Evolutionary conservation across 805 yeast genomes (phyloP).

Genomic region (Hanseniaspora vineae): DNA sequence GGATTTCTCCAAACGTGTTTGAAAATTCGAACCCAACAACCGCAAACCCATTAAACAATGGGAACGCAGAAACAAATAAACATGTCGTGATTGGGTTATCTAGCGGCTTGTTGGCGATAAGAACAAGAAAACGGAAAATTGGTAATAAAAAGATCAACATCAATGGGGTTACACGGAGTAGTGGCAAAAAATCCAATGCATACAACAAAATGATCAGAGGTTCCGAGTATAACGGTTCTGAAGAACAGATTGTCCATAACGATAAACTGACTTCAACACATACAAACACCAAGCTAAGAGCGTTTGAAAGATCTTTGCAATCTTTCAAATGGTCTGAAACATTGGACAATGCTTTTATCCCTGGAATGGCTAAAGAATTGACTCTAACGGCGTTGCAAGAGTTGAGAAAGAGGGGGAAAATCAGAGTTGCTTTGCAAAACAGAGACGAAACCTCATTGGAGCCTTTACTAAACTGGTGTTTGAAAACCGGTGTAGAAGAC

Average conservation of each 20-base stretch:
- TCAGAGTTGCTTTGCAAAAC: slow-evolving; percentile 63
- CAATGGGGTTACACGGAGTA: neutral
- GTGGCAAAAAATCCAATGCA: slow-evolving; percentile 32
- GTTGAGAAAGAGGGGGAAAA: slow-evolving; percentile 78
- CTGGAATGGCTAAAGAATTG: slow-evolving; percentile 68
- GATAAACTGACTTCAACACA: slow-evolving; percentile 33
- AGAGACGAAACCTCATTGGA: slow-evolving; percentile 80
- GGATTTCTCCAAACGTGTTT: slow-evolving; percentile 52
- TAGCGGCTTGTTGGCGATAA: slow-evolving; percentile 75
- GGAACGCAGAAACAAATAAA: slow-evolving; percentile 30
- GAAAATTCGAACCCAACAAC: slow-evolving; percentile 1
- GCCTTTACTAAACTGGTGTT: slow-evolving; percentile 77
- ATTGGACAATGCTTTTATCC: slow-evolving; percentile 68
- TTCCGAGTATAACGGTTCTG: slow-evolving; percentile 80
- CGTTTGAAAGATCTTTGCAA: slow-evolving; percentile 72
- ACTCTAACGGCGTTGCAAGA: slow-evolving; percentile 78
- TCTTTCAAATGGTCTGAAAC: slow-evolving; percentile 92
- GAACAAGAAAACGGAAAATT: slow-evolving; percentile 65
- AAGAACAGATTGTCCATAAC: slow-evolving; percentile 58
- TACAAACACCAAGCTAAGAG: slow-evolving; percentile 44
- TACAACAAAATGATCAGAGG: slow-evolving; percentile 82
- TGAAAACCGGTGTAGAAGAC: slow-evolving; percentile 60
- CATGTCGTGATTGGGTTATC: slow-evolving; percentile 89
- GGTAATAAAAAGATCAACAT: slow-evolving; percentile 26
- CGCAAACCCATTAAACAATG: slow-evolving; percentile 7